Conservation (phyloP, 495 filamentous ascomycete species). For the Daldinia bambusicola region DNA sequence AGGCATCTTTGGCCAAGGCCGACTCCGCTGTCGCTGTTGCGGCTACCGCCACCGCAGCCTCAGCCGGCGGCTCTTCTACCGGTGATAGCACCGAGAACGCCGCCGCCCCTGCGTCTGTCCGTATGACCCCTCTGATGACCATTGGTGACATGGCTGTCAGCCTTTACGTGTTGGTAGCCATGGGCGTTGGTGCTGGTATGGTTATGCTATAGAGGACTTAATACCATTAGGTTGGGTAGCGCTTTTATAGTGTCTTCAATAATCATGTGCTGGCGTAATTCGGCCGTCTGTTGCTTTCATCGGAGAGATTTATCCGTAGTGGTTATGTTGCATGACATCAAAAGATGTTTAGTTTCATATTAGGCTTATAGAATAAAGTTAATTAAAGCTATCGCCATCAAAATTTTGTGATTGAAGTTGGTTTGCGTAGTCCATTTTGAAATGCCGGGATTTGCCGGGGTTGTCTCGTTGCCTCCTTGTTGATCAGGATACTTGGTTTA, state of each 20-base stretch:
- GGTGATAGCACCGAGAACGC: conserved; percentile 42
- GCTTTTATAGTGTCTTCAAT: conserved; percentile 7
- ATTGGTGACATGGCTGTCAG: conserved; percentile 73
- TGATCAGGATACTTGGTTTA: too few species aligned
- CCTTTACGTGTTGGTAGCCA: conserved; percentile 73
- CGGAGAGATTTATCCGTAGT: background rate
- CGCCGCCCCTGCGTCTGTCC: conserved; percentile 48
- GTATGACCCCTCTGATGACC: conserved; percentile 65
- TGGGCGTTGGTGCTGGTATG: conserved; percentile 77
- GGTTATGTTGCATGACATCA: background rate
- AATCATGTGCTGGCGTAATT: conserved; percentile 17
- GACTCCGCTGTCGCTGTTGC: conserved; percentile 55
- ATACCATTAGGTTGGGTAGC: conserved; percentile 1
- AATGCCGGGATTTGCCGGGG: too few species aligned
- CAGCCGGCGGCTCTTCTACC: conserved; percentile 48
- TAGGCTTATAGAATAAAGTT: conserved; percentile 22
- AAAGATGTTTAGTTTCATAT: conserved; percentile 2
- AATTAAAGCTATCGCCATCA: conserved; percentile 8
- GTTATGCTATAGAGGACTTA: conserved; percentile 70
- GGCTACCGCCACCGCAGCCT: conserved; percentile 57
- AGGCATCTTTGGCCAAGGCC: conserved; percentile 55
- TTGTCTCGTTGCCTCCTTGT: too few species aligned
- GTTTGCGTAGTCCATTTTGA: background rate
- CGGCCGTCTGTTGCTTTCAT: background rate
- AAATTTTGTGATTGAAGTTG: background rate